A percentile compares a stretch with the other conserved stretches of the same genome.
phyloP scores from a whole-genome alignment of 75 land plant genomes.

The Pinus taeda region DNA sequence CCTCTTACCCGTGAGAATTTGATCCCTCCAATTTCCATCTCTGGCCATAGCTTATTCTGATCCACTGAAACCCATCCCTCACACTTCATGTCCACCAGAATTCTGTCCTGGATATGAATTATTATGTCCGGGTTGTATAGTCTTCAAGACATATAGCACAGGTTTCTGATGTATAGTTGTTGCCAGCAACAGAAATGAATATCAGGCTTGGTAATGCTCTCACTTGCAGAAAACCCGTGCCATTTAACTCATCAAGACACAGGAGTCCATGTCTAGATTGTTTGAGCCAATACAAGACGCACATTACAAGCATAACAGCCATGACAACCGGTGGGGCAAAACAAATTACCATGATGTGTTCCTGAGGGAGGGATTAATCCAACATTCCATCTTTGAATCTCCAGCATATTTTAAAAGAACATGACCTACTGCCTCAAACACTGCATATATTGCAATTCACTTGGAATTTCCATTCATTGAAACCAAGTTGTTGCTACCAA shows the following conservation, averaged over 20 bases:
- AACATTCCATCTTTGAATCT: constrained; percentile 42
- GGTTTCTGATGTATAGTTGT: constrained; percentile 25
- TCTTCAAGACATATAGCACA: constrained; percentile 90
- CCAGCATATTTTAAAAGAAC: constrained; percentile 38
- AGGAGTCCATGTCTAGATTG: constrained; percentile 11
- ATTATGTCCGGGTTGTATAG: constrained; percentile 43
- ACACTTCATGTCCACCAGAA: too few species aligned
- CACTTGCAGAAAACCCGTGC: constrained; percentile 39
- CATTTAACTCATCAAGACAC: constrained; percentile 10
- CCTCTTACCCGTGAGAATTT: too few species aligned
- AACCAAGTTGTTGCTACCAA: constrained; percentile 30
- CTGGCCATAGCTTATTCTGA: too few species aligned
- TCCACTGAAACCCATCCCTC: too few species aligned
- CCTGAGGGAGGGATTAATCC: constrained; percentile 39
- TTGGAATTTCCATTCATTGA: constrained; percentile 51
- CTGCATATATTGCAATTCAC: constrained; percentile 56
- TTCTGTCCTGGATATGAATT: too few species aligned
- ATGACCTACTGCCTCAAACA: constrained; percentile 66
- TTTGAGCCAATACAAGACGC: constrained; percentile 23
- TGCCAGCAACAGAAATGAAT: constrained; percentile 21
- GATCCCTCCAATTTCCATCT: too few species aligned
- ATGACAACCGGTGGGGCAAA: constrained; percentile 59
- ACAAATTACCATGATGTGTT: constrained; percentile 51
- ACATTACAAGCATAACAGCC: constrained; percentile 28
- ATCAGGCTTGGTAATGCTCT: constrained; percentile 51